Evolutionary conservation across 768 basidiomycete genomes (phyloP), one percentile per base, ranked within the genome.

Genomic region (Dacryopinax primogenitus): DNA sequence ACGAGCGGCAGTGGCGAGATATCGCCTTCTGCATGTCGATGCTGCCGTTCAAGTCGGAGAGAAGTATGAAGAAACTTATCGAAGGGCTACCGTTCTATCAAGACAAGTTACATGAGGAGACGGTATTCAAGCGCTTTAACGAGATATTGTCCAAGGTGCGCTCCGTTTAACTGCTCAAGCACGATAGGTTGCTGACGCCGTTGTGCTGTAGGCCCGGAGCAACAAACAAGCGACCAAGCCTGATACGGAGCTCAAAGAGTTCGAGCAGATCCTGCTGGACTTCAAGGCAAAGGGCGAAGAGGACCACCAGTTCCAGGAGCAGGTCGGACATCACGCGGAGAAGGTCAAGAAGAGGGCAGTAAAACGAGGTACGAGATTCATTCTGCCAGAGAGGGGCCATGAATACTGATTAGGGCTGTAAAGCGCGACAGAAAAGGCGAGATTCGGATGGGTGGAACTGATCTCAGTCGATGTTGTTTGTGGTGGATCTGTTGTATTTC

Each of bases 1-100:
- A 94, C 33, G 83, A 90, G 16, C 83, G 95, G 3, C 96, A 98
- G 73, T 99, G 96, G 96, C 84, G 92, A 26, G 95, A 99, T 71
- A 92, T 99, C 66, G 91, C 94, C 0, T 98, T 86, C 76, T 99
- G 95, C 73, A 78, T 99, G 1, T 93, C 95, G 0, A 76, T 97
- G 1, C 81, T 98, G 16, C 95, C 93, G 0, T 99, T 90, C 88
- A 97, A 97, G 73, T 94, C 92, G 0, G 96, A 99, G 69, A 83
- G 89, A 33, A 95, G 93, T 0, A 84, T 97, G 70, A 97, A 96
- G 83, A 96, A 94, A 74, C 83, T 98, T 66, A 89, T 92, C 70
- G 95, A 98, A 68, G 93, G 84, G 1, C 74, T 99, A 28, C 90
- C 87, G 51, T 88, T 86, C 76, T 99, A 99, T 71, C 87, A 92